Base-by-base conservation (phyloP, 768 basidiomycete genomes). In the Amylocystis lapponica region DNA sequence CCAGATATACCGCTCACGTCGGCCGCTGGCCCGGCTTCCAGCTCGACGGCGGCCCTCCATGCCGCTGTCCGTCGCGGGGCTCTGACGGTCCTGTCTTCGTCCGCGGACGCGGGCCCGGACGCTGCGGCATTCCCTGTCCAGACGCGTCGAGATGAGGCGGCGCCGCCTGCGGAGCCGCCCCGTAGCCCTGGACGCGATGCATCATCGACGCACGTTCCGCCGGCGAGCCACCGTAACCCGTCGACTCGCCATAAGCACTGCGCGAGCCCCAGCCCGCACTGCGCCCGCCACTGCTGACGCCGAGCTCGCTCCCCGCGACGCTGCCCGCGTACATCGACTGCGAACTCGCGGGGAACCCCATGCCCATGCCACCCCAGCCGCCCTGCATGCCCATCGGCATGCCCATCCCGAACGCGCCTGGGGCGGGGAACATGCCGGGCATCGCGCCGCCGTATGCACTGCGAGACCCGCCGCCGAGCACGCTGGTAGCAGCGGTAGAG, bases 161-260 rank as follows among this genome's bases (percentile, higher is more conserved):
- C 33, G 40, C 33, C 40, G 40, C 12, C 14, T 41, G 32, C 26
- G 36, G 27, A 26, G 48, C 34, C 26, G 29, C n/a, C 12, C 44
- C 36, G 33, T 32, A 43, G 26, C 45, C 42, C 32, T 49, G 47
- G 39, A 39, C 48, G 23, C 50, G 30, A 48, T n/a, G n/a, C n/a
- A 46, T 45, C 56, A 52, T 51, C 45, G 60, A 54, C 34, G 61
- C 42, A 21, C 60, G 57, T n/a, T n/a, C n/a, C n/a, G n/a, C n/a
- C n/a, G n/a, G n/a, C n/a, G n/a, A n/a, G n/a, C n/a, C n/a, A 20
- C 59, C 54, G n/a, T 46, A 41, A 14, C 55, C 53, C 21, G 50
- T 42, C 7, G 72, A 59, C 47, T 83, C 83, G 11, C 85, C 88
- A 53, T 88, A 88, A 36, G 75, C 79, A 52, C 82, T 88, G 51